Conservation (phyloP, 2,329 filamentous ascomycete genomes). For the Trichoderma sp. region DNA sequence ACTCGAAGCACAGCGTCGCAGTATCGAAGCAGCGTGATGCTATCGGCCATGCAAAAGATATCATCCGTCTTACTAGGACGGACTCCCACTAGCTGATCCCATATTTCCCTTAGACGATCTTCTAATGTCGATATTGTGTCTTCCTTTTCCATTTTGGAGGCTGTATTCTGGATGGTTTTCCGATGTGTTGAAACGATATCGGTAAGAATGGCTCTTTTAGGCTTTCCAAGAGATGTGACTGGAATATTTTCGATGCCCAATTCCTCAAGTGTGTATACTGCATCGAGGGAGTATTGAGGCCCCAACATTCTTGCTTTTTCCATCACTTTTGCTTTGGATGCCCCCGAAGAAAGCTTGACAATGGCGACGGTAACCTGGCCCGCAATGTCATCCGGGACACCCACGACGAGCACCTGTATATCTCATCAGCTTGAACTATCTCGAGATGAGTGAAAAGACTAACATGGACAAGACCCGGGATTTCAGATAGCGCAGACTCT, state of each 20-base stretch:
- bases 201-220: constrained; percentile 41
- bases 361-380: constrained; percentile 49
- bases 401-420: constrained; percentile 41
- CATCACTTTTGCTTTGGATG: constrained; percentile 33
- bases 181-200: constrained; percentile 24
- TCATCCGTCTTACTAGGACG: constrained; percentile 29
- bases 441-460: neutral
- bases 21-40: constrained; percentile 39
- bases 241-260: constrained; percentile 40
- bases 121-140: constrained; percentile 19
- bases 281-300: constrained; percentile 39
- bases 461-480: constrained; percentile 34
- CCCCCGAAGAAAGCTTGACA: constrained; percentile 33
- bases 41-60: constrained; percentile 35
- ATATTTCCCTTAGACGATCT: constrained; percentile 27
- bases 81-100: constrained; percentile 33
- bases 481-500: constrained; percentile 36
- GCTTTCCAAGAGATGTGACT: constrained; percentile 44
- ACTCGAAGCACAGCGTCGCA: constrained; percentile 33
- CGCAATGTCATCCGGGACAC: constrained; percentile 43
- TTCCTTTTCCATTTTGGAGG: neutral
- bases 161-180: neutral
- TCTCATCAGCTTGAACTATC: neutral
- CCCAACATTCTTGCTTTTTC: constrained; percentile 35
- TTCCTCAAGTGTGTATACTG: constrained; percentile 42